Evolutionary conservation across 1,284 basidiomycete genomes (phyloP).

Genomic region (Cryptococcus floricola): DNA sequence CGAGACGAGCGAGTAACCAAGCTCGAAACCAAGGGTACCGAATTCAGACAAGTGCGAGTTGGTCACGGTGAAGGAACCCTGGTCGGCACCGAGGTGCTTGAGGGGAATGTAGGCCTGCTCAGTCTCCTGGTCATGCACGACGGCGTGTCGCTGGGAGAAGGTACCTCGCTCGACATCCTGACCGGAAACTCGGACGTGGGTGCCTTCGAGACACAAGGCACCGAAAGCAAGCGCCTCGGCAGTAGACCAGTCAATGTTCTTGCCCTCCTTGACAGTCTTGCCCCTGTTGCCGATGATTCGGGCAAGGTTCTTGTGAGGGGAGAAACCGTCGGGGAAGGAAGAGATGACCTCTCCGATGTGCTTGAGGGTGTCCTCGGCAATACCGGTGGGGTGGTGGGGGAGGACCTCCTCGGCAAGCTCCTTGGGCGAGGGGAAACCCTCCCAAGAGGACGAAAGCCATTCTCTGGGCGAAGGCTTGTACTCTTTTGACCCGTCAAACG

Average conservation of each 20-base stretch:
- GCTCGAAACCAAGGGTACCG: constrained; percentile 93
- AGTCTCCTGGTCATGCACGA: constrained; percentile 92
- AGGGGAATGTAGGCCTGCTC: constrained; percentile 87
- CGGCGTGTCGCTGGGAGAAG: constrained; percentile 98
- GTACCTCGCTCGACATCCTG: constrained; percentile 99
- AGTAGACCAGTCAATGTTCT: constrained; percentile 97
- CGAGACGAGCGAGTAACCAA: constrained; percentile 97
- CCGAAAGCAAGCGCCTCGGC: constrained; percentile 98
- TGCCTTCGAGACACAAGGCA: constrained; percentile 84
- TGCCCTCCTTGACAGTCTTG: constrained; percentile 85
- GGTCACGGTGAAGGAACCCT: constrained; percentile 89
- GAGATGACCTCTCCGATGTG: constrained; percentile 84
- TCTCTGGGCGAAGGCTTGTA: constrained; percentile 91
- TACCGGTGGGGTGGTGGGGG: constrained; percentile 82
- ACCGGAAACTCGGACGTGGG: constrained; percentile 91
- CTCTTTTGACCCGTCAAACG: constrained; percentile 82
- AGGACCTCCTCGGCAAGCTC: constrained; percentile 89
- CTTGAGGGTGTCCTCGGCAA: constrained; percentile 72
- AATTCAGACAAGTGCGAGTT: constrained; percentile 98
- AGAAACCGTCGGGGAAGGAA: constrained; percentile 78
- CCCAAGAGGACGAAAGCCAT: constrained; percentile 98
- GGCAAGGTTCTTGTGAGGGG: constrained; percentile 86
- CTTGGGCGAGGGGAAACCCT: constrained; percentile 96
- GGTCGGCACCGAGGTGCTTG: constrained; percentile 79
- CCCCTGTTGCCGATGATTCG: constrained; percentile 85